Conservation (phyloP, 495 filamentous ascomycete genomes). For the Aspergillus bridgeri region DNA sequence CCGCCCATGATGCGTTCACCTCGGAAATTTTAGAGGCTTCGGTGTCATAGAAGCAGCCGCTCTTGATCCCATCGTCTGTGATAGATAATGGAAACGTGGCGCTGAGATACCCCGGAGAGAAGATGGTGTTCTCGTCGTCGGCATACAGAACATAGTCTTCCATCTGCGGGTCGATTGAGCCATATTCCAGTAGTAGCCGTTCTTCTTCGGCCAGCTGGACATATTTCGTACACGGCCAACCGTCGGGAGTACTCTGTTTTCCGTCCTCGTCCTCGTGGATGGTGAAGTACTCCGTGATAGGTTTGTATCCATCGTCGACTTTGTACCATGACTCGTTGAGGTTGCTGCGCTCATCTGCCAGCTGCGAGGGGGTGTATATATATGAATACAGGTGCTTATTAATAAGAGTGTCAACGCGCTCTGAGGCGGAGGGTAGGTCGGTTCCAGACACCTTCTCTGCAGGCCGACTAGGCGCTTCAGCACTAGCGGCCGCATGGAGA, state of each 20-base stretch:
- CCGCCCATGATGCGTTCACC: conserved; percentile 59
- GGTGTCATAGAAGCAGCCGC: conserved; percentile 51
- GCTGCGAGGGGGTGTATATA: conserved; percentile 51
- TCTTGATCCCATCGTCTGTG: conserved; percentile 36
- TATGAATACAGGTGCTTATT: conserved; percentile 40
- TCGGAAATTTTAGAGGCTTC: conserved; percentile 32
- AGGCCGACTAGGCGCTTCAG: conserved; percentile 34
- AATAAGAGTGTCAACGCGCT: conserved; percentile 34
- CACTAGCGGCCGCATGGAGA: conserved; percentile 54
- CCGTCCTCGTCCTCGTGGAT: conserved; percentile 31
- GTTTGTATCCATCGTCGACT: conserved; percentile 40
- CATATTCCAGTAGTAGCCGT: conserved; percentile 53
- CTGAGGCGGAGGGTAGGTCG: conserved; percentile 33
- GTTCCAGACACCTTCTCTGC: conserved; percentile 28
- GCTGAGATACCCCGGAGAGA: conserved; percentile 38
- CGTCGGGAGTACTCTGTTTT: conserved; percentile 52
- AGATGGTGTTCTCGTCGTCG: conserved; percentile 40
- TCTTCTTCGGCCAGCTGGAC: conserved; percentile 49
- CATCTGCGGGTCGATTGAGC: conserved; percentile 55
- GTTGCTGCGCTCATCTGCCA: conserved; percentile 48
- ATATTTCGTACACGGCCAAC: conserved; percentile 59
- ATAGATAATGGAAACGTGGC: conserved; percentile 24
- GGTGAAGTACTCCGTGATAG: conserved; percentile 51
- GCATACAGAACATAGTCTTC: conserved; percentile 41
- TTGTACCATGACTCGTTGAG: conserved; percentile 59